phyloP scores from a whole-genome alignment of 768 basidiomycete species.

The Russula sp. region DNA sequence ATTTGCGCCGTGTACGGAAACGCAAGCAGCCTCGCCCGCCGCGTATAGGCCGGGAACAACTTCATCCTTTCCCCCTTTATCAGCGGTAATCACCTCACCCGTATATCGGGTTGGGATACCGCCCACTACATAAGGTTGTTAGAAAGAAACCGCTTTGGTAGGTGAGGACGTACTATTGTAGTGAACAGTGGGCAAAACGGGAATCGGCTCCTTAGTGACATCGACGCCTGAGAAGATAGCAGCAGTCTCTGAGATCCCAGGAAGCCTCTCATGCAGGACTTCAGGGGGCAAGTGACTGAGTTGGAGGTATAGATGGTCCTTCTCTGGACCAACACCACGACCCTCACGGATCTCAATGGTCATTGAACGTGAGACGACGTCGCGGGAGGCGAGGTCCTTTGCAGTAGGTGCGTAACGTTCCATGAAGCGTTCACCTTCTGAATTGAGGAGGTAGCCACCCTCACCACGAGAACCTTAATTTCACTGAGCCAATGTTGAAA shows the following conservation, averaged over 20 bases:
- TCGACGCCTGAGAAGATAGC: conserved; percentile 99
- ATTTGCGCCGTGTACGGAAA: conserved; percentile 99
- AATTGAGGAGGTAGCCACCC: conserved; percentile 97
- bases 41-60: conserved; percentile 96
- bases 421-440: conserved; percentile 99
- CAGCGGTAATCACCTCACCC: conserved; percentile 89
- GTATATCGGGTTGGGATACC: conserved; percentile 99
- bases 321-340: conserved; percentile 97
- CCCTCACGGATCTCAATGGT: conserved; percentile 98
- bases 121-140: conserved; percentile 64
- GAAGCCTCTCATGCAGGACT: conserved; percentile 92
- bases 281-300: conserved; percentile 96
- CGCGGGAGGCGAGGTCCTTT: conserved; percentile 98
- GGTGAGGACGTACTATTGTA: conserved; percentile 79
- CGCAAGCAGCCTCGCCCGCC: conserved; percentile 97
- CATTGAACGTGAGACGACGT: conserved; percentile 99
- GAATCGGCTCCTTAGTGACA: conserved; percentile 99
- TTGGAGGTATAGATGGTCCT: conserved; percentile 95
- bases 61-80: conserved; percentile 87
- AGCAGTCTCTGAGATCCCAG: conserved; percentile 99
- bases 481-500: conserved; percentile 11
- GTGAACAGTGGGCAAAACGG: conserved; percentile 96
- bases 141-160: conserved; percentile 15
- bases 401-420: conserved; percentile 99
- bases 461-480: conserved; percentile 91